Evolutionary conservation across 108 stramenopile genomes (phyloP).

Genomic region (Nitzschia sp.): DNA sequence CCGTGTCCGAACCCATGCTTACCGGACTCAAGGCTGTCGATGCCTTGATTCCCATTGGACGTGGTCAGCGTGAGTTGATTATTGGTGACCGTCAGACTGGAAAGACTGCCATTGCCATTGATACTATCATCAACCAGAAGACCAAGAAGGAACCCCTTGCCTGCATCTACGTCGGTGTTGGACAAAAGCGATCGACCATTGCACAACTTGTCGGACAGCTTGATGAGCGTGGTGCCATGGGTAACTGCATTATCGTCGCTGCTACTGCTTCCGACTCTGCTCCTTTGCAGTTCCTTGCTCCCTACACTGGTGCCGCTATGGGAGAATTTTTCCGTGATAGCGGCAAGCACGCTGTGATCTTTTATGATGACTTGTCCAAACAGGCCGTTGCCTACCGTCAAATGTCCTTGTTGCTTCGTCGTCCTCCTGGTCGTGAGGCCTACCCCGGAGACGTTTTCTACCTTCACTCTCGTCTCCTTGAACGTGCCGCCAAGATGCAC

Average conservation of each 20-base stretch:
- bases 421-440: slow-evolving; percentile 99
- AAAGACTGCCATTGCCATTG: slow-evolving; percentile 99
- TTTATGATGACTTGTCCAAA: slow-evolving; percentile 99
- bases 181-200: slow-evolving; percentile 99
- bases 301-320: slow-evolving; percentile 99
- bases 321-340: slow-evolving; percentile 99
- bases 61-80: slow-evolving; percentile 98
- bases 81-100: slow-evolving; percentile 99
- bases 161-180: slow-evolving; percentile 99
- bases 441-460: slow-evolving; percentile 99
- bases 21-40: slow-evolving; percentile 99
- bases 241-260: slow-evolving; percentile 98
- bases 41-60: slow-evolving; percentile 99
- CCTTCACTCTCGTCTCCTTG: slow-evolving; percentile 99
- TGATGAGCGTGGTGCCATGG: slow-evolving; percentile 96
- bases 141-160: slow-evolving; percentile 98
- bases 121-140: slow-evolving; percentile 99
- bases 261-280: slow-evolving; percentile 99
- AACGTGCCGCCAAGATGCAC: slow-evolving; percentile 99
- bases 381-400: slow-evolving; percentile 99
- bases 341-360: slow-evolving; percentile 99
- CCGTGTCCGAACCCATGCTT: slow-evolving; percentile 99
- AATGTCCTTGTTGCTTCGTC: slow-evolving; percentile 99
- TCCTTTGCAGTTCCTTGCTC: slow-evolving; percentile 99
- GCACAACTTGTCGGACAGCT: slow-evolving; percentile 99